Evolutionary conservation across 2,329 filamentous ascomycete genomes (phyloP).

Genomic region (Monosporascus sp.): DNA sequence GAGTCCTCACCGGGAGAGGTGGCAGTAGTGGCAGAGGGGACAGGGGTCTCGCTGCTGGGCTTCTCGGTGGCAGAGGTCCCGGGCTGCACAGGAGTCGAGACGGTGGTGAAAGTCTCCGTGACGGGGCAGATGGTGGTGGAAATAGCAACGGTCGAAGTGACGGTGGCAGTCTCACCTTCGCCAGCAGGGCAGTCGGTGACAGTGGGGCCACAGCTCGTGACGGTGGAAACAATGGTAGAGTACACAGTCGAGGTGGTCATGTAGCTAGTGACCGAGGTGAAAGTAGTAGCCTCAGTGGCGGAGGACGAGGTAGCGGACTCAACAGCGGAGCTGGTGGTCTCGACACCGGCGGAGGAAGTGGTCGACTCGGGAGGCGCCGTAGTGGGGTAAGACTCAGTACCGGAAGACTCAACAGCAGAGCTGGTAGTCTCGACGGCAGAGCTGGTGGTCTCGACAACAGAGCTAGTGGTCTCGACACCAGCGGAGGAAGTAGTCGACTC

Average conservation of each 20-base stretch:
- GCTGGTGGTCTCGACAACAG: conserved; percentile 6
- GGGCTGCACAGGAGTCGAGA: conserved; percentile 14
- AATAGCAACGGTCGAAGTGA: conserved; percentile 41
- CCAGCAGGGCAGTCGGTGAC: conserved; percentile 43
- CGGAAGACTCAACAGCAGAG: conserved; percentile 13
- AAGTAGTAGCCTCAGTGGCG: conserved; percentile 3
- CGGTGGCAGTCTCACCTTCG: conserved; percentile 43
- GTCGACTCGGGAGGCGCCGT: conserved; percentile 7
- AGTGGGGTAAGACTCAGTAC: conserved; percentile 7
- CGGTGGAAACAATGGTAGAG: conserved; percentile 42
- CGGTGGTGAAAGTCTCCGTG: conserved; percentile 43
- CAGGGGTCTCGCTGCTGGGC: neutral
- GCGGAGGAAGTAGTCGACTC: conserved; percentile 8
- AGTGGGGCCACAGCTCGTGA: conserved; percentile 46
- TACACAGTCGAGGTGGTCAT: conserved; percentile 44
- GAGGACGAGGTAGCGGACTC: conserved; percentile 15
- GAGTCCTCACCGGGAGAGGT: conserved; percentile 23
- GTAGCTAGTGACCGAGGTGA: conserved; percentile 30
- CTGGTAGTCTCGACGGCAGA: conserved; percentile 11
- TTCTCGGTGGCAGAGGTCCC: conserved; percentile 25
- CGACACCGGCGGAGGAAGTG: conserved; percentile 3
- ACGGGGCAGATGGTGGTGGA: conserved; percentile 58
- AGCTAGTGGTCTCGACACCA: conserved; percentile 2
- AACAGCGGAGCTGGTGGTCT: conserved; percentile 12
- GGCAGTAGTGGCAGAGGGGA: conserved; percentile 20